Evolutionary conservation across 768 basidiomycete species (phyloP).

Genomic region (Xanthoconium stramineum): DNA sequence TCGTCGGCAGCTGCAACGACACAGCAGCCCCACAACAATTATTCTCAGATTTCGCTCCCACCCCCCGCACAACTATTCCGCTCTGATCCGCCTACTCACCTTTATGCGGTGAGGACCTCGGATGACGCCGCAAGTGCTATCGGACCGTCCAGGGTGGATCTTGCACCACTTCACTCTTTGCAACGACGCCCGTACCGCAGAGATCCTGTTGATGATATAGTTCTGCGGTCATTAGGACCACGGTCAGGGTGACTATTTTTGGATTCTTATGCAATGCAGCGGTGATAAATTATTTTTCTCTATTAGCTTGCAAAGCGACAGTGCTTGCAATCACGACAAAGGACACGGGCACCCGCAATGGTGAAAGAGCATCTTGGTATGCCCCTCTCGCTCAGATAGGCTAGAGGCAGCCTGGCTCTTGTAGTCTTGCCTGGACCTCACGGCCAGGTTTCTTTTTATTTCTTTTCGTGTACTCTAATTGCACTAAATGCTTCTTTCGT

Average conservation of each 20-base stretch:
- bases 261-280: constrained; percentile 11
- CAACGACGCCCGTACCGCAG: constrained; percentile 58
- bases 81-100: constrained; percentile 26
- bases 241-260: constrained; percentile 36
- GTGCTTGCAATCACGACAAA: constrained; percentile 4
- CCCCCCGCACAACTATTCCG: constrained; percentile 31
- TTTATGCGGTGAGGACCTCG: constrained; percentile 28
- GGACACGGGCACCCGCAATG: background rate
- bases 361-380: constrained; percentile 5
- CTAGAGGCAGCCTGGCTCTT: background rate
- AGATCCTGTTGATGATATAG: constrained; percentile 59
- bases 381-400: background rate
- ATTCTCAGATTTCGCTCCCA: constrained; percentile 30
- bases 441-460: background rate
- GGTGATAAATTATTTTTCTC: constrained; percentile 21
- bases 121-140: constrained; percentile 18
- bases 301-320: constrained; percentile 14
- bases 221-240: constrained; percentile 47
- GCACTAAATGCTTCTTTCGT: constrained; percentile 9
- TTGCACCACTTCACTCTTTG: constrained; percentile 58
- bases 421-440: background rate
- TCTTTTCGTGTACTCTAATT: constrained; percentile 15
- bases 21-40: constrained; percentile 10
- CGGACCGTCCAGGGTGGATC: constrained; percentile 36
- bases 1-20: constrained; percentile 3